phyloP scores from a whole-genome alignment of 495 filamentous ascomycete species.

The Neurospora sp. region DNA sequence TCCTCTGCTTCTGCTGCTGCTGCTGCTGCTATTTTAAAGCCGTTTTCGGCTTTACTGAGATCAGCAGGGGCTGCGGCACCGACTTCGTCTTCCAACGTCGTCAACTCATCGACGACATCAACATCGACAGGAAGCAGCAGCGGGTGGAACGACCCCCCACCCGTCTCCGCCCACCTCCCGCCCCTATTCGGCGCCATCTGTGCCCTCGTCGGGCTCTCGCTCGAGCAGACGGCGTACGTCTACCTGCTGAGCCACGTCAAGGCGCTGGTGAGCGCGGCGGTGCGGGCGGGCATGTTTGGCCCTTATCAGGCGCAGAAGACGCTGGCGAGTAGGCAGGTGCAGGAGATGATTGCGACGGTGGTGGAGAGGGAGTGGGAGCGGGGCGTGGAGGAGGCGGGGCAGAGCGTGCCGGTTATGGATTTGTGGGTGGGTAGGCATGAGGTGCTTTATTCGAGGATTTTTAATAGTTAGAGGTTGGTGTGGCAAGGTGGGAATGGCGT shows the following conservation, averaged over 20 bases:
- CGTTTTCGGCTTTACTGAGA: conserved; percentile 22
- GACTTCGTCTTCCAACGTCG: background rate
- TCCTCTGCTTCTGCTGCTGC: background rate
- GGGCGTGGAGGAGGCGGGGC: conserved; percentile 67
- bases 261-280: conserved; percentile 78
- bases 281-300: conserved; percentile 79
- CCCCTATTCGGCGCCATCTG: conserved; percentile 73
- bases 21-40: conserved; percentile 12
- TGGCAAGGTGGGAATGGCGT: background rate
- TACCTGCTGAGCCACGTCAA: conserved; percentile 85
- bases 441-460: conserved; percentile 89
- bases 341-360: conserved; percentile 48
- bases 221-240: conserved; percentile 64
- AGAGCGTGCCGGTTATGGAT: conserved; percentile 79
- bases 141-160: conserved; percentile 14
- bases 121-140: background rate
- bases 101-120: background rate
- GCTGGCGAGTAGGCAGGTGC: conserved; percentile 56
- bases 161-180: conserved; percentile 57
- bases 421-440: conserved; percentile 94
- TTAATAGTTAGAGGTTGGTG: conserved; percentile 50
- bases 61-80: too few species aligned
- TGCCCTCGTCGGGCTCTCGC: conserved; percentile 47
- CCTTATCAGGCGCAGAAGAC: conserved; percentile 83
- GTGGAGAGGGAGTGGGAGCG: conserved; percentile 49